Base-by-base conservation (phyloP, 208 protist species). In the Naegleria gruberi region DNA sequence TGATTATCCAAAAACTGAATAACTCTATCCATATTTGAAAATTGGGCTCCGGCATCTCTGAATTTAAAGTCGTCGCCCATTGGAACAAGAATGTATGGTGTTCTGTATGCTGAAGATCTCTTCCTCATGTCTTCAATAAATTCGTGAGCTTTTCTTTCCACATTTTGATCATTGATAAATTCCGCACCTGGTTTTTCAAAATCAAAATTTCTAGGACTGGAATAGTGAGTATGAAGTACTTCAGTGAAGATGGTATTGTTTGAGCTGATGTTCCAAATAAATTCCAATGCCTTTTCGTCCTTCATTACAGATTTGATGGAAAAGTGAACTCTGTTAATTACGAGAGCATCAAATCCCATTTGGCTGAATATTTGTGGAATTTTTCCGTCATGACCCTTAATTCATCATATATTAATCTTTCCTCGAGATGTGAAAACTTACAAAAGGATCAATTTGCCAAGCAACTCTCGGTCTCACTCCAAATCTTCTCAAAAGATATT, bases 1-100 rank as follows among this genome's bases (percentile, higher is more conserved):
- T 74, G 77, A 0, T 19, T 47, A 89, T 92, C 92, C 42, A 92
- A 90, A 43, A 92, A 51, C 15, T 90, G 26, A 74, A 94, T 94
- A 0, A 95, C 17, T 42, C 45, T 44, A 42, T 94, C 94, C 87
- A 95, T 95, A 85, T 91, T 93, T n/a, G 44, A 7, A 86, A 94
- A 95, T 90, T 92, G 91, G 26, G n/a, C 34, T 37, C 90, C 40
- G 19, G 94, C 92, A 26, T 90, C 89, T n/a, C 84, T 77, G 40
- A 92, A 95, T 37, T 91, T 92, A 42, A 95, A 95, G 65, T 95
- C 94, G 90, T 93, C 94, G 34, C 94, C 94, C 89, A 95, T 92
- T 26, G 92, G 41, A 23, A 95, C 89, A 19, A 95, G 12, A 23
- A 95, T 65, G 83, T 93, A 87, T 4, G 40, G 34, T 30, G 93